A percentile compares a stretch with the other conserved stretches of the same genome.
Conservation (phyloP, 441 rosid genomes). For the Theobroma grandiflorum region DNA sequence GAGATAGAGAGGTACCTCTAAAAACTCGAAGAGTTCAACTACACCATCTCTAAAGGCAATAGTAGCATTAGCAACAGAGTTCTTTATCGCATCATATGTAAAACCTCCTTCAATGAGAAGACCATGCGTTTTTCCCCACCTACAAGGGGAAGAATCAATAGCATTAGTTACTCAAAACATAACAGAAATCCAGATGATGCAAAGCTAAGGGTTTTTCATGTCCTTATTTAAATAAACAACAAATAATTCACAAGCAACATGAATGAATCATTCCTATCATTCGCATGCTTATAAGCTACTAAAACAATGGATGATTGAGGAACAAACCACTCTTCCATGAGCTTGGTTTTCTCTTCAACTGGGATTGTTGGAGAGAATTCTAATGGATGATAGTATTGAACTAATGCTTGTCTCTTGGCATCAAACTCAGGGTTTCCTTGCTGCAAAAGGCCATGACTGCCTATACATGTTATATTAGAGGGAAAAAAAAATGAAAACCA, state of each 20-base stretch:
- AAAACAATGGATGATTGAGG: neutral
- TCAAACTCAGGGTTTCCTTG: slow-evolving; percentile 76
- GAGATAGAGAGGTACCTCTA: slow-evolving; percentile 62
- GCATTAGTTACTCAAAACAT: slow-evolving; percentile 13
- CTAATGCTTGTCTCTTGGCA: slow-evolving; percentile 73
- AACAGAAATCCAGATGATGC: neutral
- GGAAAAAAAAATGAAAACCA: slow-evolving; percentile 13
- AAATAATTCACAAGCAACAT: slow-evolving; percentile 18
- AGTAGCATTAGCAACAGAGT: slow-evolving; percentile 63
- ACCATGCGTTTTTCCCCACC: slow-evolving; percentile 89
- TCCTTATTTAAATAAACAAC: neutral
- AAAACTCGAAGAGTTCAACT: slow-evolving; percentile 64
- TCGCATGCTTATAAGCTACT: slow-evolving; percentile 4
- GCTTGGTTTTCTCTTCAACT: slow-evolving; percentile 78
- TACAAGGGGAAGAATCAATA: slow-evolving; percentile 29
- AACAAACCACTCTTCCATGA: slow-evolving; percentile 91
- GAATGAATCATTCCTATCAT: slow-evolving; percentile 5
- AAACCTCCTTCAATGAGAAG: slow-evolving; percentile 92
- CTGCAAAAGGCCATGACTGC: slow-evolving; percentile 80
- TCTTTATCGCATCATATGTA: slow-evolving; percentile 68
- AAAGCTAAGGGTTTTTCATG: neutral
- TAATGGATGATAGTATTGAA: slow-evolving; percentile 75
- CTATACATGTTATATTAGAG: slow-evolving; percentile 43
- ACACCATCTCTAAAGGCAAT: slow-evolving; percentile 89
- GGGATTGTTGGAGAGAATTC: slow-evolving; percentile 77